phyloP scores from a whole-genome alignment of 2,329 filamentous ascomycete genomes.

The Venturiaceae sp. region DNA sequence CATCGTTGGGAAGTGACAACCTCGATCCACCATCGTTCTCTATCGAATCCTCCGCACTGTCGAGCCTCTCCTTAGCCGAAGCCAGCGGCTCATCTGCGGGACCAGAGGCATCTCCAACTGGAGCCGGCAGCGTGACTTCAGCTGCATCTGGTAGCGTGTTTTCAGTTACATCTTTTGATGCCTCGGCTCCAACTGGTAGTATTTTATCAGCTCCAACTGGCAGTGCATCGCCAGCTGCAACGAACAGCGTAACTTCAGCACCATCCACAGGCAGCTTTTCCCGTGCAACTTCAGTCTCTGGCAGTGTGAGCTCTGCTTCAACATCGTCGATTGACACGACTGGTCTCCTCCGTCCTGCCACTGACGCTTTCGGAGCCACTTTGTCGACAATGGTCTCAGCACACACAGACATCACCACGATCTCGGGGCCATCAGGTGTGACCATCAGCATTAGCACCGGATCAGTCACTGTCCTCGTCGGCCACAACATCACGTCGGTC shows the following conservation, averaged over 20 bases:
- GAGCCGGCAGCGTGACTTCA: not conserved
- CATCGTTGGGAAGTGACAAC: not conserved
- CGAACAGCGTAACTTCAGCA: not conserved
- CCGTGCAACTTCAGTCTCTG: too few species aligned
- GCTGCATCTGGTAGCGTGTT: not conserved
- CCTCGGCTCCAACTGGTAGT: not conserved
- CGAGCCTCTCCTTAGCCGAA: not conserved
- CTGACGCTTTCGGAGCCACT: not conserved
- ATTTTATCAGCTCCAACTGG: not conserved
- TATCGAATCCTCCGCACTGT: not conserved
- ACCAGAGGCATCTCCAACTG: not conserved
- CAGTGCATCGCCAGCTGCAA: not conserved
- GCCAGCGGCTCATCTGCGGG: not conserved
- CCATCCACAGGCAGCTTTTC: not conserved
- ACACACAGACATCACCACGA: not conserved
- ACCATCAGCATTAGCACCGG: not conserved
- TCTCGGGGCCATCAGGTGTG: not conserved
- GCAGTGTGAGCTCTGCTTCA: not conserved
- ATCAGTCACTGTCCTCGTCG: not conserved
- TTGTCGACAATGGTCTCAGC: not conserved
- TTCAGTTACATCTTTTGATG: not conserved
- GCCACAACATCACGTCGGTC: not conserved
- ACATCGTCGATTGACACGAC: not conserved
- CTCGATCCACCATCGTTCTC: not conserved
- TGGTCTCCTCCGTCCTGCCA: not conserved